Conservation (phyloP, 306 rosid genomes). For the Cucurbita moschata region DNA sequence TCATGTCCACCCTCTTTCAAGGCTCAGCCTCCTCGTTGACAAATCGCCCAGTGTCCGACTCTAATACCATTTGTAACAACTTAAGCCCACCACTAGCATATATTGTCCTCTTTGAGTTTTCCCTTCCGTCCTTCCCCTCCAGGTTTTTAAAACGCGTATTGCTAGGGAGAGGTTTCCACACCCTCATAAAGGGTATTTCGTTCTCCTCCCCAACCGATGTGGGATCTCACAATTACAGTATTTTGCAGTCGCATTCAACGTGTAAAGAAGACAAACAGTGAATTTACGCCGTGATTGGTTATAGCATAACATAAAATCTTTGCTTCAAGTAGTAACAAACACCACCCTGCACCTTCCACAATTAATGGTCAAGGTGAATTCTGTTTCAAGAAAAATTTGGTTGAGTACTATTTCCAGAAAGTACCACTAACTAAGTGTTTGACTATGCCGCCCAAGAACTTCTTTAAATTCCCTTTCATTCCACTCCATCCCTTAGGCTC, state of each 20-base stretch:
- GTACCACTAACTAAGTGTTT: constrained; percentile 11
- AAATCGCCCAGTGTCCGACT: no score
- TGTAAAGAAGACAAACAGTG: constrained; percentile 6
- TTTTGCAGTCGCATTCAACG: background rate
- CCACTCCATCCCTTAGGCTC: constrained; percentile 10
- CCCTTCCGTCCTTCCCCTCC: no score
- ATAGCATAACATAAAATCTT: background rate
- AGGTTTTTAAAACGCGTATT: no score
- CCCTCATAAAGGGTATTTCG: no score
- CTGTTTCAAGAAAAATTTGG: background rate
- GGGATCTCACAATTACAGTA: background rate
- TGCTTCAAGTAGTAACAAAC: constrained; percentile 7
- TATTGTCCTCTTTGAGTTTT: no score
- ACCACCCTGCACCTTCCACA: background rate
- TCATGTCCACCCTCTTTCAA: no score
- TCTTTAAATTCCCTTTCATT: constrained; percentile 39
- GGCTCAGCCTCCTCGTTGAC: no score
- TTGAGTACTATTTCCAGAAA: background rate
- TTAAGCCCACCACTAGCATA: no score
- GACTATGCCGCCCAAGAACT: constrained; percentile 25
- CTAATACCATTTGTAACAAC: no score
- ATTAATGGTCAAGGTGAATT: background rate
- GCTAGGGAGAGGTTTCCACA: no score
- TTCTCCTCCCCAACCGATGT: no score
- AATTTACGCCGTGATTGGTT: background rate